Evolutionary conservation across 306 rosid genomes (phyloP), one percentile per base, ranked within the genome.

Genomic region (Echinosophora koreensis): DNA sequence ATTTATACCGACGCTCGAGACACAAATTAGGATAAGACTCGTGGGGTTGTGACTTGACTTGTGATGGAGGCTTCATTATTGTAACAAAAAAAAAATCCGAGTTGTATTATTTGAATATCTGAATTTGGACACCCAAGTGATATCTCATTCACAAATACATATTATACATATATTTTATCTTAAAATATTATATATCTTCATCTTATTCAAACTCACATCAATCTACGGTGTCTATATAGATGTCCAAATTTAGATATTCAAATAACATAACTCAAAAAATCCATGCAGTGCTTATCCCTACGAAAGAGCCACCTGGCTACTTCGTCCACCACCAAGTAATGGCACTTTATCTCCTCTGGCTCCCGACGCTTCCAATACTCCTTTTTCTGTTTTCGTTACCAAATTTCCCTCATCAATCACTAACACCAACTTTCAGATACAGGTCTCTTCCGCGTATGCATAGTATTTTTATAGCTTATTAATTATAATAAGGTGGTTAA

Each of bases 361-460:
- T 37, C 78, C 22, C 10, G 67, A 58, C 35, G 42, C 32, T 73
- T 76, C 83, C 42, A 22, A 22, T 58, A 55, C 8, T 17, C 69
- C 47, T 13, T 71, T 71, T 77, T 73, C 18, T 22, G n/a, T 61
- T 50, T 39, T 51, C 12, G 2, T 32, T 58, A 63, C 76, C 78
- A 73, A 51, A 68, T 71, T 30, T 4, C 79, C 44, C 11, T 56
- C 76, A 27, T 17, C 11, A 6, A 37, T 79, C 68, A 59, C 72
- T 18, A 52, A 30, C 73, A 50, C 83, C 41, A 38, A 30, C 60
- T 51, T 55, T 32, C 54, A 8, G 16, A 34, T 69, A 61, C 7
- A 44, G 80, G 4, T 11, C 66, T 11, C 54, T 55, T 78, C 67
- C 87, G 83, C 81, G 75, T 85, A 55, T 78, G 3, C 3, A 30